Base-by-base conservation (phyloP, 2,329 filamentous ascomycete genomes). In the Fusarium succisae region DNA sequence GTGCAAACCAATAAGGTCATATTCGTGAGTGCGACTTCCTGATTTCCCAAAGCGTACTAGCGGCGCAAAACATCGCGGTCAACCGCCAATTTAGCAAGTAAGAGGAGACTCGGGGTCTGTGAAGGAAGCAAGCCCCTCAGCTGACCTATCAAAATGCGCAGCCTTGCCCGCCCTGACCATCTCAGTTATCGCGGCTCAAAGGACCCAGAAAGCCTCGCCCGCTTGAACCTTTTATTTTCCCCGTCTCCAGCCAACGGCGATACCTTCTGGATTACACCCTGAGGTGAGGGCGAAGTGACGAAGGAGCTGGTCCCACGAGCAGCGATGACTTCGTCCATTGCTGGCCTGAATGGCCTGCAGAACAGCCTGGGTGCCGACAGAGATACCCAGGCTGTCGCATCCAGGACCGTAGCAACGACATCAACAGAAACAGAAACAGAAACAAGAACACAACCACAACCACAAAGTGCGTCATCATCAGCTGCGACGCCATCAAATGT, bases 241-340 rank as follows among this genome's bases (percentile, higher is more conserved):
- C 72, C 57, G 60, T 70, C 62, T 75, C 53, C 53, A 59, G 58
- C 58, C 53, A 76, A 76, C 73, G 60, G 60, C 67, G 65, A 75
- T 70, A 70, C 47, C 61, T 66, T 59, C 68, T 60, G 58, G 65
- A 66, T 55, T 66, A 55, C 50, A 70, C 48, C 54, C 53, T 55
- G 66, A 70, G 67, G 72, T 61, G 75, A 76, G 77, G 77, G 75
- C 66, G 74, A 77, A 55, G 76, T 82, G 87, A 85, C 87, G 87
- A 87, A 89, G 84, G 87, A 89, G 87, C 87, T 88, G 87, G 69
- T 87, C 81, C 77, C 72, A 79, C 80, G 81, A 86, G 83, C 82
- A 89, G 88, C 87, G 87, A 89, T 90, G 88, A 89, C 86, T 88
- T 90, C 87, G 88, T 88, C 87, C 80, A 84, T 84, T 81, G 84